A percentile compares a stretch with the other conserved stretches of the same genome.
phyloP scores from a whole-genome alignment of 2,329 filamentous ascomycete genomes.

The Calonectria multiphialidica region DNA sequence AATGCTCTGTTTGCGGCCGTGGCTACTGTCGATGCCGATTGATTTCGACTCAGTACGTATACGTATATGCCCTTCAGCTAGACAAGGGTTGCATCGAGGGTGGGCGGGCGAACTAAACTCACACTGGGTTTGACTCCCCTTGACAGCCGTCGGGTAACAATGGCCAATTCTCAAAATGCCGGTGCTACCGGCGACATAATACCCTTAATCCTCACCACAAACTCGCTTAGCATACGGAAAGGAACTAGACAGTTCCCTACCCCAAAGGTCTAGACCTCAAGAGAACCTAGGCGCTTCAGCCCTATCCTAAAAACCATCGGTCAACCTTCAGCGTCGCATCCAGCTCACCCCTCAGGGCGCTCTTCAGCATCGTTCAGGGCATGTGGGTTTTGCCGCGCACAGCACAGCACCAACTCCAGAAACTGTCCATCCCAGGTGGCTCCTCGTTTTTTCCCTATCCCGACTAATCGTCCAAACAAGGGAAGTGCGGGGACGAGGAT shows the following conservation, averaged over 20 bases:
- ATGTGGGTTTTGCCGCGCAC: neutral
- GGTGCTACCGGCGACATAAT: neutral
- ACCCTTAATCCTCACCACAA: neutral
- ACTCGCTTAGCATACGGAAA: neutral
- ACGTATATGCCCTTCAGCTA: neutral
- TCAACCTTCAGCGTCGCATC: slow-evolving; percentile 6
- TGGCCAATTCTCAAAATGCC: neutral
- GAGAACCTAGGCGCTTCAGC: slow-evolving; percentile 7
- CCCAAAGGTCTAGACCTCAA: slow-evolving; percentile 12
- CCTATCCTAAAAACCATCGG: slow-evolving; percentile 16
- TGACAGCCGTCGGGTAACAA: neutral
- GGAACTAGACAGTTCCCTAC: neutral
- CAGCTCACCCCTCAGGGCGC: slow-evolving; percentile 15
- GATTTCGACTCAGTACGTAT: neutral
- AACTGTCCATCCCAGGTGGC: slow-evolving; percentile 10
- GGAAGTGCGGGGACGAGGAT: slow-evolving; percentile 14
- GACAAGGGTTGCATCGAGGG: neutral
- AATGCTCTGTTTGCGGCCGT: neutral
- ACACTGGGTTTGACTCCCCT: neutral
- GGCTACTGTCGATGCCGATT: neutral
- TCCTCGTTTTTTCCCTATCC: neutral
- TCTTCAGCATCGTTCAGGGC: neutral
- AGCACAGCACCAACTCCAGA: neutral
- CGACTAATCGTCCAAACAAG: slow-evolving; percentile 1
- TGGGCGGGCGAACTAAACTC: neutral